Percentiles rank a stretch among this genome's conserved stretches.
These are phyloP conservation scores for Kluyveromyces lactis DNA, from an alignment of 805 yeast genomes.

Conservation along the genomic window DNA sequence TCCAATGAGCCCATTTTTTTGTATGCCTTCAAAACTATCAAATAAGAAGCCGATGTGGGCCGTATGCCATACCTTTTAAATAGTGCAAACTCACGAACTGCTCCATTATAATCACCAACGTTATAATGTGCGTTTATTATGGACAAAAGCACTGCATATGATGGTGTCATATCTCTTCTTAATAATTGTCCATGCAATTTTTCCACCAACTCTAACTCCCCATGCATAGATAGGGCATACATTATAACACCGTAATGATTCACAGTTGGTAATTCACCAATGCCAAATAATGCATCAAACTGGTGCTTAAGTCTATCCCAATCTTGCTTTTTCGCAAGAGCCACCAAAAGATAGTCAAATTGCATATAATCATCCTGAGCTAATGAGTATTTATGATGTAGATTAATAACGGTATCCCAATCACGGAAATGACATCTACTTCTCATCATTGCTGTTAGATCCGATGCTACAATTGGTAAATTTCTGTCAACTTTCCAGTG, in stretches of 20 bases:
- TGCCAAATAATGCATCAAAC: conserved; percentile 48
- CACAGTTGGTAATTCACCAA: conserved; percentile 44
- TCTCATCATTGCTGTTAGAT: conserved; percentile 21
- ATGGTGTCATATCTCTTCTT: conserved; percentile 41
- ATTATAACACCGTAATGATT: conserved; percentile 55
- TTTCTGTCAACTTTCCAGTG: conserved; percentile 19
- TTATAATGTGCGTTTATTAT: conserved; percentile 20
- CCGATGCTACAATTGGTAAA: conserved; percentile 12
- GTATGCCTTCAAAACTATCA: conserved; percentile 22
- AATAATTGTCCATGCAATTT: conserved; percentile 40
- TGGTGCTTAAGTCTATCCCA: conserved; percentile 50
- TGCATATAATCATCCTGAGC: conserved; percentile 39
- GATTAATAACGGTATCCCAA: conserved; percentile 20
- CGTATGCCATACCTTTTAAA: conserved; percentile 22
- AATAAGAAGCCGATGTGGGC: conserved; percentile 22
- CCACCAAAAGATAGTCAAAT: conserved; percentile 38
- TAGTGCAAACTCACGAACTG: conserved; percentile 23
- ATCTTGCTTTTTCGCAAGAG: conserved; percentile 37
- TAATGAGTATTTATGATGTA: conserved; percentile 31
- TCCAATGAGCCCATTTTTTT: conserved; percentile 21
- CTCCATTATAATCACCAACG: conserved; percentile 16
- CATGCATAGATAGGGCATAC: conserved; percentile 45
- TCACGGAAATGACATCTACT: conserved; percentile 15
- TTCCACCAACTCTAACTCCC: conserved; percentile 41
- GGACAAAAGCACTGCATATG: conserved; percentile 24